Percentiles rank a stretch among this genome's conserved stretches.
Evolutionary conservation across 495 filamentous ascomycete species (phyloP).

Genomic region (Aspergillus panamensis): DNA sequence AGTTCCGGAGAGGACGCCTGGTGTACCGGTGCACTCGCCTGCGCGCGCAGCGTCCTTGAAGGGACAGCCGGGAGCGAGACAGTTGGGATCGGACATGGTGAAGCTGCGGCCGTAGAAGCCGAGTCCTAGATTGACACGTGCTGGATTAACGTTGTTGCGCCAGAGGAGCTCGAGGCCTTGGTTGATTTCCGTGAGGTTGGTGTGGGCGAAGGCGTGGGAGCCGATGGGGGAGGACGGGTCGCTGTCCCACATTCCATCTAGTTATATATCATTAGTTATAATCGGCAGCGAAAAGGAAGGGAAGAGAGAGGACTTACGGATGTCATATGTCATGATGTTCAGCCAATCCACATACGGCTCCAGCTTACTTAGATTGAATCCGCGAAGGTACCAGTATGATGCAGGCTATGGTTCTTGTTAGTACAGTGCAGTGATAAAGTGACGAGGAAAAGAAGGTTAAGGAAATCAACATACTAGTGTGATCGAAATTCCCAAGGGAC

Average conservation of each 20-base stretch:
- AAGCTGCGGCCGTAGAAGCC: slow-evolving; percentile 43
- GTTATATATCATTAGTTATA: not conserved
- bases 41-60: slow-evolving; percentile 20
- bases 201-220: slow-evolving; percentile 27
- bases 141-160: slow-evolving; percentile 32
- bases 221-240: slow-evolving; percentile 20
- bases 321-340: slow-evolving; percentile 50
- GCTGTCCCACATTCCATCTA: slow-evolving; percentile 29
- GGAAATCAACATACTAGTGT: slow-evolving; percentile 11
- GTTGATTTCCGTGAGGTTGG: slow-evolving; percentile 42
- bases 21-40: slow-evolving; percentile 36
- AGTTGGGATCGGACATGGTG: slow-evolving; percentile 33
- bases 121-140: slow-evolving; percentile 40
- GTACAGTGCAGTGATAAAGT: slow-evolving; percentile 19
- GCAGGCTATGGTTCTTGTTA: slow-evolving; percentile 16
- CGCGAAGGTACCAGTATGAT: slow-evolving; percentile 42
- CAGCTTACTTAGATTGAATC: slow-evolving; percentile 43
- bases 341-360: slow-evolving; percentile 46
- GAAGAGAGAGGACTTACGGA: slow-evolving; percentile 28
- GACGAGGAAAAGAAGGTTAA: not conserved
- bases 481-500: slow-evolving; percentile 37
- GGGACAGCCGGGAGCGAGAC: slow-evolving; percentile 30
- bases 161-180: slow-evolving; percentile 36
- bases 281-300: not conserved
- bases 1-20: slow-evolving; percentile 19